Percentiles rank a stretch among this genome's conserved stretches.
Conservation (phyloP, 805 yeast species). For the Yamadazyma tumulicola region DNA sequence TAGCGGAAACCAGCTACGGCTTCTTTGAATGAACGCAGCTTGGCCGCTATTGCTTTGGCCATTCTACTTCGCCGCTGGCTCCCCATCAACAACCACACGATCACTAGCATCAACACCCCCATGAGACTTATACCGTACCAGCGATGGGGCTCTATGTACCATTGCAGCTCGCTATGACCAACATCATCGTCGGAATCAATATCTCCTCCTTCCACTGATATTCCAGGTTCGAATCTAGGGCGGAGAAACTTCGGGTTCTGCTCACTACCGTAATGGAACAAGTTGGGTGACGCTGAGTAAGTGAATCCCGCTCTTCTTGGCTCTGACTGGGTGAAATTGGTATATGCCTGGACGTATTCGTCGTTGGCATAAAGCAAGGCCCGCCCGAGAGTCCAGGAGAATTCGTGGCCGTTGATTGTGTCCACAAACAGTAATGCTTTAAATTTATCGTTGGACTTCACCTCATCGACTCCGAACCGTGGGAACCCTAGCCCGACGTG, state of each 20-base stretch:
- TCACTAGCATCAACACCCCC: slow-evolving; percentile 19
- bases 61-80: slow-evolving; percentile 17
- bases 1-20: slow-evolving; percentile 1
- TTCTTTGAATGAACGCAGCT: not conserved
- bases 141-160: slow-evolving; percentile 44
- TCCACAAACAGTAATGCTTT: slow-evolving; percentile 44
- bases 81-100: slow-evolving; percentile 33
- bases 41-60: slow-evolving; percentile 10
- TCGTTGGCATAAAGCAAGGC: slow-evolving; percentile 61
- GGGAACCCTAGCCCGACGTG: slow-evolving; percentile 63
- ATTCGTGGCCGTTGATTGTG: slow-evolving; percentile 39
- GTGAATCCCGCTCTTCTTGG: slow-evolving; percentile 43
- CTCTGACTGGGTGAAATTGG: slow-evolving; percentile 22
- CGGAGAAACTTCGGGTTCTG: slow-evolving; percentile 34
- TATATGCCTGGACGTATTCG: slow-evolving; percentile 45
- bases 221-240: slow-evolving; percentile 29
- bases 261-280: slow-evolving; percentile 55
- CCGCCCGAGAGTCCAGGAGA: slow-evolving; percentile 57
- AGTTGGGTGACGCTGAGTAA: slow-evolving; percentile 45
- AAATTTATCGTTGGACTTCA: slow-evolving; percentile 17
- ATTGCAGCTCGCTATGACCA: slow-evolving; percentile 28
- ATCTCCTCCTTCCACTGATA: slow-evolving; percentile 22
- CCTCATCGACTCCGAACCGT: slow-evolving; percentile 42
- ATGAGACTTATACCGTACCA: slow-evolving; percentile 37
- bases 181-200: slow-evolving; percentile 28